These are phyloP conservation scores for Penicillium robsamsonii DNA, from an alignment of 495 filamentous ascomycete genomes.

Conservation along the genomic window DNA sequence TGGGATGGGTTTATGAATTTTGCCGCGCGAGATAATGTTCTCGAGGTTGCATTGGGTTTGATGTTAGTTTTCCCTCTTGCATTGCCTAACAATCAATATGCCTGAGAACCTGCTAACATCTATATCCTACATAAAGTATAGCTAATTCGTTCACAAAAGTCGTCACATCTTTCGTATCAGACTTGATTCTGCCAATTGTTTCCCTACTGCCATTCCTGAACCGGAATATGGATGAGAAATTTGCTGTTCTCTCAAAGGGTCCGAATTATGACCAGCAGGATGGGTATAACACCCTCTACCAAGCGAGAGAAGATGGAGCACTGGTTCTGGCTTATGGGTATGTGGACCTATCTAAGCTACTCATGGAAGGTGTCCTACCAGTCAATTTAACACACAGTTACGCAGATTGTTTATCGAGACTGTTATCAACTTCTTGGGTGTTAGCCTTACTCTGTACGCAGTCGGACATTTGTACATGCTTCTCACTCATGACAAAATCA, in stretches of 20 bases:
- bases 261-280: conserved; percentile 41
- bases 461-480: conserved; percentile 65
- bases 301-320: conserved; percentile 68
- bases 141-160: conserved; percentile 71
- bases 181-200: conserved; percentile 66
- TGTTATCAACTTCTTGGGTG: conserved; percentile 61
- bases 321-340: conserved; percentile 71
- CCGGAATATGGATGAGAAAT: conserved; percentile 73
- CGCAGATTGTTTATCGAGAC: conserved; percentile 63
- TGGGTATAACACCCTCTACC: conserved; percentile 67
- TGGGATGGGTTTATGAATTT: conserved; percentile 68
- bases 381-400: background rate
- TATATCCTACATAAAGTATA: conserved; percentile 43
- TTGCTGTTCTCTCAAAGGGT: conserved; percentile 60
- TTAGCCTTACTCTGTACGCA: conserved; percentile 64
- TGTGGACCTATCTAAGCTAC: conserved; percentile 6
- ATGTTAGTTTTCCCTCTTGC: conserved; percentile 47
- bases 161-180: conserved; percentile 69
- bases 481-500: conserved; percentile 60
- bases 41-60: conserved; percentile 73
- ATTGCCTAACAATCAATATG: background rate
- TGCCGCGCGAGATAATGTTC: conserved; percentile 69
- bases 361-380: background rate
- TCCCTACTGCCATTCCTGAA: conserved; percentile 67
- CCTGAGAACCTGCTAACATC: background rate